phyloP scores from a whole-genome alignment of 2,329 filamentous ascomycete species.

The Coniochaeta hoffmannii region DNA sequence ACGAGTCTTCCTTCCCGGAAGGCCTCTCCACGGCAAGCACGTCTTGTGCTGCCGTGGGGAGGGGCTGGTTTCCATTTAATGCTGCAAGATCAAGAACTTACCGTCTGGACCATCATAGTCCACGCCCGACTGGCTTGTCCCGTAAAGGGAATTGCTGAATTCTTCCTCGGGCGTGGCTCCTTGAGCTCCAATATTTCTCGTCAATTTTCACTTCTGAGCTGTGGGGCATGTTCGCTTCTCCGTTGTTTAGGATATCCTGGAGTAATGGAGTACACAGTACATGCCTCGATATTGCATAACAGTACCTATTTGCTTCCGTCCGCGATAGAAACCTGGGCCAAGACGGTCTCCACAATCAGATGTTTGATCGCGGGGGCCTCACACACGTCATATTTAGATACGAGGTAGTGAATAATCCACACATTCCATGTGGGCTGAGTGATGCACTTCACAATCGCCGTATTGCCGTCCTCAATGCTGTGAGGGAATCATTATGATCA shows the following conservation, averaged over 20 bases:
- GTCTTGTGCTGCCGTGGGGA: constrained; percentile 21
- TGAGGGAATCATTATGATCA: too few species aligned
- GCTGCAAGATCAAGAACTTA: constrained; percentile 20
- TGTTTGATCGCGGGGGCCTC: too few species aligned
- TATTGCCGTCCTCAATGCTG: background rate
- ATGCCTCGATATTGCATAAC: too few species aligned
- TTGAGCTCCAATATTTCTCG: constrained; percentile 19
- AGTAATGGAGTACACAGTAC: too few species aligned
- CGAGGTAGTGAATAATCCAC: too few species aligned
- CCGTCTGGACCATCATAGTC: constrained; percentile 26
- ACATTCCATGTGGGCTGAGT: background rate
- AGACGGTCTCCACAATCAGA: background rate
- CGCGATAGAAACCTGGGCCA: too few species aligned
- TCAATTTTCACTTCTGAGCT: background rate
- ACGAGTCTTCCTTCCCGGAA: constrained; percentile 17
- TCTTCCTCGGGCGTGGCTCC: constrained; percentile 24
- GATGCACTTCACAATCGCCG: background rate
- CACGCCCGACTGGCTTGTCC: constrained; percentile 14
- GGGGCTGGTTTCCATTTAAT: constrained; percentile 14
- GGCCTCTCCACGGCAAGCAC: constrained; percentile 20
- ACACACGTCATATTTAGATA: too few species aligned
- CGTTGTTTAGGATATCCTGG: too few species aligned
- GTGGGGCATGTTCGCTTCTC: too few species aligned
- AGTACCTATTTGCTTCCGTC: too few species aligned
- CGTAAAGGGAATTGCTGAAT: constrained; percentile 7